Conservation (phyloP, 305 asterid genomes). For the Solanum hybrid region DNA sequence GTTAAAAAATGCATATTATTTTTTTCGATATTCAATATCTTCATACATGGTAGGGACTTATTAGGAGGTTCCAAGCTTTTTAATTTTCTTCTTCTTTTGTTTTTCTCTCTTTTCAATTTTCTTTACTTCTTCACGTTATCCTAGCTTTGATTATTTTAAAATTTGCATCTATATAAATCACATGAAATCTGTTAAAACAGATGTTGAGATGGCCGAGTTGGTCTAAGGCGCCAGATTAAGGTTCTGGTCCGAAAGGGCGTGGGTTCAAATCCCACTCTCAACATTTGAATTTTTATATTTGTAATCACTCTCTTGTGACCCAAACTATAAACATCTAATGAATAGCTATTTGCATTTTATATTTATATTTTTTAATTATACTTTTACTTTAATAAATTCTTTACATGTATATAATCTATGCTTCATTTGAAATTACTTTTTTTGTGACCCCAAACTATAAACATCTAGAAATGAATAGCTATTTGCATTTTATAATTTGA, state of each 20-base stretch:
- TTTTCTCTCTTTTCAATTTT: neutral
- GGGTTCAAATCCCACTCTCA: constrained; percentile 85
- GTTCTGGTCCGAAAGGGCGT: constrained; percentile 99
- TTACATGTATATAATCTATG: neutral
- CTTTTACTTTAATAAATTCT: neutral
- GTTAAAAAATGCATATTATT: too few species aligned
- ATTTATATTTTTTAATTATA: neutral
- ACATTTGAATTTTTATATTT: neutral
- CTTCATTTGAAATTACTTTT: neutral
- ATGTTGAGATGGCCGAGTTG: constrained; percentile 54
- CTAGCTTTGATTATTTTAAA: neutral
- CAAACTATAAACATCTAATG: too few species aligned
- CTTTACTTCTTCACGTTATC: neutral
- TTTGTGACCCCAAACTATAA: too few species aligned
- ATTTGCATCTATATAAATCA: too few species aligned
- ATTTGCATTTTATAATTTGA: neutral
- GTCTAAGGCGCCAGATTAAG: constrained; percentile 68
- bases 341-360: too few species aligned
- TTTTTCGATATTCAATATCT: neutral
- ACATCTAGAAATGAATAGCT: neutral
- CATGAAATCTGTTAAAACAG: neutral
- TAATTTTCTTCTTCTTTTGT: neutral
- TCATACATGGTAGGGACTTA: neutral
- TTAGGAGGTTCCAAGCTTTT: neutral
- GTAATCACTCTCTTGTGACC: too few species aligned